Percentiles rank a stretch among this genome's conserved stretches.
phyloP scores from a whole-genome alignment of 2,329 filamentous ascomycete species.

The Clonostachys solani region DNA sequence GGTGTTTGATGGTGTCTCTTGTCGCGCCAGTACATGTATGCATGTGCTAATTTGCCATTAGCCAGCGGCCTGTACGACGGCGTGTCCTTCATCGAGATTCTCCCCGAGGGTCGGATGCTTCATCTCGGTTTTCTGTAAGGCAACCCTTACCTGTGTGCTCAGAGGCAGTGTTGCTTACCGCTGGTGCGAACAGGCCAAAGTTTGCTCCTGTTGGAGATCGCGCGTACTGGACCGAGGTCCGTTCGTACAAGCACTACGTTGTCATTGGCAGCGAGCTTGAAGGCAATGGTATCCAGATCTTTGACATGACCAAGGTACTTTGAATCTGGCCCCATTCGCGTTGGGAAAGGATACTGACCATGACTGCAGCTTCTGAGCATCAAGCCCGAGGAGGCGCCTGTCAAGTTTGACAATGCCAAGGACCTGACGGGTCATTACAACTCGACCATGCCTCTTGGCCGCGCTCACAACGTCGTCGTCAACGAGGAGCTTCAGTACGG shows the following conservation, averaged over 20 bases:
- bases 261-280: constrained; percentile 31
- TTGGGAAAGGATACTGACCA: too few species aligned
- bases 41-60: neutral
- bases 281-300: constrained; percentile 54
- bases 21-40: neutral
- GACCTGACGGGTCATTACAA: constrained; percentile 25
- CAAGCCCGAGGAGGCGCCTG: constrained; percentile 26
- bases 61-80: constrained; percentile 25
- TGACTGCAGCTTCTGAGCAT: constrained; percentile 25
- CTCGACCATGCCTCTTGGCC: constrained; percentile 21
- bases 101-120: constrained; percentile 30
- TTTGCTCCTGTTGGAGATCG: constrained; percentile 6
- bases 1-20: neutral
- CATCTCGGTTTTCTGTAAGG: constrained; percentile 33
- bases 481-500: constrained; percentile 30
- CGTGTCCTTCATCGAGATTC: constrained; percentile 38
- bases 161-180: neutral
- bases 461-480: constrained; percentile 28
- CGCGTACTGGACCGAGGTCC: constrained; percentile 26
- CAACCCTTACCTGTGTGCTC: neutral
- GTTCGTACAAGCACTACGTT: constrained; percentile 22
- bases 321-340: too few species aligned
- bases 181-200: constrained; percentile 1
- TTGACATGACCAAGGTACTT: constrained; percentile 48
- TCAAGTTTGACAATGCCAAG: constrained; percentile 16